Evolutionary conservation across 208 protist species (phyloP).

Genomic region (Leishmania tropica): DNA sequence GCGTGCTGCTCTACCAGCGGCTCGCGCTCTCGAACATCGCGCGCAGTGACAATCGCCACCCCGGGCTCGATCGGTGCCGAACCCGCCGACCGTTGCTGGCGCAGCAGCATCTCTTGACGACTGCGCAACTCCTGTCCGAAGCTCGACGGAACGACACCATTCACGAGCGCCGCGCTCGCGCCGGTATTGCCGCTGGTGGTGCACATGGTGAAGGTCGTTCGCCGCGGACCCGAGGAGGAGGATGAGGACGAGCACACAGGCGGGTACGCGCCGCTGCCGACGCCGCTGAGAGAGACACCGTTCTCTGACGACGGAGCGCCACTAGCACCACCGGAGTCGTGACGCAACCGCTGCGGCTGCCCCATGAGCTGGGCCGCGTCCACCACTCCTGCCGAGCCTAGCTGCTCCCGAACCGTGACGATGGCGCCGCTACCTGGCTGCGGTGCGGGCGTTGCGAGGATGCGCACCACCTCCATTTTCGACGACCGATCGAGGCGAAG

Average conservation of each 20-base stretch:
- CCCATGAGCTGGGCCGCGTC: conserved; percentile 52
- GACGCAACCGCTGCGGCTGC: conserved; percentile 6
- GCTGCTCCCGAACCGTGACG: conserved; percentile 56
- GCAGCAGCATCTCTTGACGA: conserved; percentile 50
- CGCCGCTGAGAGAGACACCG: conserved; percentile 9
- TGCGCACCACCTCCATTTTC: conserved; percentile 76
- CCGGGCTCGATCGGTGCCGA: conserved; percentile 44
- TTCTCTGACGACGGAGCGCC: conserved; percentile 20
- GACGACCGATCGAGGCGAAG: conserved; percentile 69
- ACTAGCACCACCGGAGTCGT: neutral
- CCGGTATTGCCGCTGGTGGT: conserved; percentile 32
- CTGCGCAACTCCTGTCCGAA: conserved; percentile 39
- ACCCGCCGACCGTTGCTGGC: conserved; percentile 13
- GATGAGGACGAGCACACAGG: conserved; percentile 57
- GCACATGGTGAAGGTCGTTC: conserved; percentile 61
- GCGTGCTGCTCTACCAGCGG: conserved; percentile 61
- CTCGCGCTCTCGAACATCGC: conserved; percentile 63
- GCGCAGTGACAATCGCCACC: conserved; percentile 32
- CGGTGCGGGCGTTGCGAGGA: conserved; percentile 42
- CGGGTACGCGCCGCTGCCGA: conserved; percentile 16
- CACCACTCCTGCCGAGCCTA: conserved; percentile 55
- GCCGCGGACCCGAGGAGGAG: conserved; percentile 39
- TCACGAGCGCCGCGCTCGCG: conserved; percentile 24
- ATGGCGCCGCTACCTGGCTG: conserved; percentile 24
- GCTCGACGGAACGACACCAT: conserved; percentile 49